Evolutionary conservation across 805 yeast species (phyloP), one percentile per base, ranked within the genome.

Genomic region (Teunomyces aglyptinius): DNA sequence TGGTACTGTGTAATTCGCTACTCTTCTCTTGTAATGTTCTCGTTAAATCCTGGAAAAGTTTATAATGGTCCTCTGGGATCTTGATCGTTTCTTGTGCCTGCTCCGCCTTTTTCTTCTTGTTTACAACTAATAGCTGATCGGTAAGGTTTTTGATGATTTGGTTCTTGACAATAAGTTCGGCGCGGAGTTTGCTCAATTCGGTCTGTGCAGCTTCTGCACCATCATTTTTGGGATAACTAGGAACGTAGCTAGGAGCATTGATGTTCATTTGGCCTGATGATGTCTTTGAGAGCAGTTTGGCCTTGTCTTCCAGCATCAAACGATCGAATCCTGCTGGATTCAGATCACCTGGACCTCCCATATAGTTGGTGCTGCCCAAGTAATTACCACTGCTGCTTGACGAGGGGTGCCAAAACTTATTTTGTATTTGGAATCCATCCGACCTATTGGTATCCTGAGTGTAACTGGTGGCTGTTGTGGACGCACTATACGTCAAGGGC

Each of bases 1-100:
- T 85, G 1, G 89, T 80, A 16, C 82, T 86, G 20, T 75, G 73
- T 46, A 84, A 68, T 54, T 86, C 89, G 13, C 47, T 41, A 35
- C 51, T 47, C 43, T 76, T 71, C 22, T 76, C 73, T 32, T 71
- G 67, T 47, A 83, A 68, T 10, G 79, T 68, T 22, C 65, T 63
- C 1, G 81, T 67, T 52, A 83, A 62, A 51, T 71, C 78, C 39
- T 65, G 66, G 49, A 80, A 82, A 19, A 82, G 63, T 32, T 68
- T 71, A 48, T 75, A 76, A 31, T 77, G 59, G 33, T 67, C 70
- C 4, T 58, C 56, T 3, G 85, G 83, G 27, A 79, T 55, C 33
- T 54, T 62, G 39, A 22, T 49, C 47, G 20, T 44, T 46, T 41
- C 46, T 42, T 48, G 58, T 13, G 44, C n/a, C 18, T 10, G 13